Base-by-base conservation (phyloP, 139 green algal species). In the Tetradesmus lagerheimii region DNA sequence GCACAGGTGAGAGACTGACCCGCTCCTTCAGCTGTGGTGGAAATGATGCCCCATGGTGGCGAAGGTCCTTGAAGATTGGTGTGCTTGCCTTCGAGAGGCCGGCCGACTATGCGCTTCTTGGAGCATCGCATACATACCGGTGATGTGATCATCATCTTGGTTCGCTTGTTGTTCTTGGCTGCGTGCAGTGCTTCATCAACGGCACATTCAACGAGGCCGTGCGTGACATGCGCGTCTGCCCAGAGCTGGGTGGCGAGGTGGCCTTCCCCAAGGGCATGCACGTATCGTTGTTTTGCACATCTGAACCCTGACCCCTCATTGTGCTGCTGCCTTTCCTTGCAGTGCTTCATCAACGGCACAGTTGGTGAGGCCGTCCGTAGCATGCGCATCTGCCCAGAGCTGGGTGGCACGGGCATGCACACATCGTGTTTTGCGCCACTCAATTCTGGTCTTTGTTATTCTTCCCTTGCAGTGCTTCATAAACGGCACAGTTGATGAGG, bases 191-290 rank as follows among this genome's bases (percentile, higher is more conserved):
- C 57, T 71, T 71, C 57, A 71, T 74, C 27, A 38, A 89, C n/a
- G 90, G 84, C 38, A 35, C 25, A 4, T 16, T 90, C 1, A n/a
- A 35, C 2, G 27, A 85, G 15, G 18, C 8, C 27, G 35, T 84
- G 1, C 78, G 27, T 6, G 92, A 92, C 89, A 64, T 91, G 38
- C 83, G 92, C 2, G 92, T 87, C 76, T 94, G 92, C 45, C 38
- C 67, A 15, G 80, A 92, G 62, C 14, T 45, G 1, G 79, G 79
- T 4, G 90, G 90, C 53, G 18, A 80, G 66, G 87, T 91, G 16
- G 37, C 62, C 1, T 89, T 89, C 29, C 50, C 85, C 0, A 1
- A 6, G 15, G 91, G 75, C 50, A 45, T 35, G 3, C 29, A n/a
- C n/a, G n/a, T n/a, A n/a, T n/a, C n/a, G n/a, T n/a, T n/a, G n/a